Conservation (phyloP, 1,284 basidiomycete genomes). For the Cryptococcus neoformans region DNA sequence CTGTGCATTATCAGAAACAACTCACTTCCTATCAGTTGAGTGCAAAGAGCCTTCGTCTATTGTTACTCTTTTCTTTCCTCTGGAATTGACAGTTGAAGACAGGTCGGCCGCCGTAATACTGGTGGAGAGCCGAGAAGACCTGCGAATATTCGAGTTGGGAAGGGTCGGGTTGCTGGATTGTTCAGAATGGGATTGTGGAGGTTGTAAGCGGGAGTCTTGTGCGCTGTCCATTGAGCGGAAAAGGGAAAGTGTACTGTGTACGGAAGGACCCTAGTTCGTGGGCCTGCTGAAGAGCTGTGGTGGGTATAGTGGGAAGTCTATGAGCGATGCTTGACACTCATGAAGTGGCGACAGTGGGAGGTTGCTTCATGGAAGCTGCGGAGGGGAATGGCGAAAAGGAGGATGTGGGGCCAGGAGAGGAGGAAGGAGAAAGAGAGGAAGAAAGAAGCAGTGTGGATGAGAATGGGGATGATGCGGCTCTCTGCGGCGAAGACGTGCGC, state of each 20-base stretch:
- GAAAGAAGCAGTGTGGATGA: neutral
- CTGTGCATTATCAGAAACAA: neutral
- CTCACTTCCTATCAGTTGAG: conserved; percentile 21
- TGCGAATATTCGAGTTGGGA: conserved; percentile 15
- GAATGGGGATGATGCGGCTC: neutral
- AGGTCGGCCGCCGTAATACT: conserved; percentile 11
- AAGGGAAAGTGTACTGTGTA: too few species aligned
- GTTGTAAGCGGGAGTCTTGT: too few species aligned
- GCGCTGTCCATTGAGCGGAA: too few species aligned
- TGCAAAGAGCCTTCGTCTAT: conserved; percentile 6
- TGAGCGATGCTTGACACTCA: neutral
- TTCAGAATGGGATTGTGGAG: too few species aligned
- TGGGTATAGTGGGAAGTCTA: too few species aligned
- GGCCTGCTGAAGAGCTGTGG: too few species aligned
- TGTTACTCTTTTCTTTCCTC: conserved; percentile 28
- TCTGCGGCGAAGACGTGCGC: neutral
- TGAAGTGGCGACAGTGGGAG: neutral
- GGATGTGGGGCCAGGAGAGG: neutral
- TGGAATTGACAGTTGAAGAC: conserved; percentile 10
- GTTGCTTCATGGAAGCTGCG: neutral
- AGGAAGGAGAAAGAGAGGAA: neutral
- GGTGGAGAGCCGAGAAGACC: conserved; percentile 34
- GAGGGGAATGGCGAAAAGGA: neutral
- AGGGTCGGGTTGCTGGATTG: too few species aligned
- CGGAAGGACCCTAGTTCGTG: too few species aligned